A percentile compares a stretch with the other conserved stretches of the same genome.
Conservation (phyloP, 495 filamentous ascomycete species). For the Astrothelium macrocarpum region DNA sequence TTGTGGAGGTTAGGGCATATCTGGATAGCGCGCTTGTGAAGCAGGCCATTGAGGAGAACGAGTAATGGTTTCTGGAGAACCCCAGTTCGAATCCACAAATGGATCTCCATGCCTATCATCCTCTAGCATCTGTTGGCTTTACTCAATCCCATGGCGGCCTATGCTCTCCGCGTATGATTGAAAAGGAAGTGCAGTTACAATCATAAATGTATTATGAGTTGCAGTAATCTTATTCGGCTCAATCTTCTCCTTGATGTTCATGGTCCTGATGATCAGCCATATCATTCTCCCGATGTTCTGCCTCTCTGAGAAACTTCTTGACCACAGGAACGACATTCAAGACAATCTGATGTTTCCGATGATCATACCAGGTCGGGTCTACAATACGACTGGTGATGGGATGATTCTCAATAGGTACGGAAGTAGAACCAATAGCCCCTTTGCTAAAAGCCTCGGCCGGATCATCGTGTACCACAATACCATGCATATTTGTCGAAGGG, state of each 20-base stretch:
- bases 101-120: too few species aligned
- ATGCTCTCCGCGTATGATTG: too few species aligned
- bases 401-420: background rate
- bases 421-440: background rate
- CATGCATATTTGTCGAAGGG: background rate
- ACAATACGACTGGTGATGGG: background rate
- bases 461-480: background rate
- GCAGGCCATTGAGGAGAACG: slow-evolving; percentile 11
- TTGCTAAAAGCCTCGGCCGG: background rate
- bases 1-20: slow-evolving; percentile 11
- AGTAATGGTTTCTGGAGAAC: background rate
- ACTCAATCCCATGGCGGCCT: too few species aligned
- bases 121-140: too few species aligned
- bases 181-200: too few species aligned
- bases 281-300: background rate
- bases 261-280: background rate
- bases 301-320: slow-evolving; percentile 2
- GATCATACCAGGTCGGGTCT: background rate
- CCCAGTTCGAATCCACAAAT: too few species aligned
- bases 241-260: background rate
- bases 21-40: slow-evolving; percentile 11
- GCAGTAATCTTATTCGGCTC: too few species aligned
- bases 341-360: background rate
- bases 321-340: background rate
- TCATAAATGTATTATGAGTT: too few species aligned